A percentile compares a stretch with the other conserved stretches of the same genome.
Evolutionary conservation across 1,139 yeast species (phyloP).

Genomic region (Scheffersomyces stambukii): DNA sequence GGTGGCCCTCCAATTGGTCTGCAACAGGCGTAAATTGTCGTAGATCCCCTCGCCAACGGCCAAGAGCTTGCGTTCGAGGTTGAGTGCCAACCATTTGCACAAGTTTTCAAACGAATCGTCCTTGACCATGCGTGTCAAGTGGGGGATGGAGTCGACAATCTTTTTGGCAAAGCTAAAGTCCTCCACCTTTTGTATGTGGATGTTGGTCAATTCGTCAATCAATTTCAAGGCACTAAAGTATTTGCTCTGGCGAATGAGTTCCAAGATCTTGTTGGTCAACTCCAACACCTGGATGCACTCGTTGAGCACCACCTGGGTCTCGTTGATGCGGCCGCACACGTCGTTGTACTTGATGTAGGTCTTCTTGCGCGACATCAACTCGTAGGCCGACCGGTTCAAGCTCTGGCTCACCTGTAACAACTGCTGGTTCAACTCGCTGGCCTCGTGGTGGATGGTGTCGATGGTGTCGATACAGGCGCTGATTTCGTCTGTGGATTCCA

Average conservation of each 20-base stretch:
- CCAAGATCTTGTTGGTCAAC: slow-evolving; percentile 81
- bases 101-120: slow-evolving; percentile 75
- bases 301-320: slow-evolving; percentile 56
- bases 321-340: slow-evolving; percentile 56
- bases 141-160: slow-evolving; percentile 73
- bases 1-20: slow-evolving; percentile 51
- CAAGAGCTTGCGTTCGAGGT: slow-evolving; percentile 57
- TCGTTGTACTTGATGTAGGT: slow-evolving; percentile 53
- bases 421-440: slow-evolving; percentile 51
- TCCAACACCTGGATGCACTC: slow-evolving; percentile 81
- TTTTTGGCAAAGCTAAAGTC: slow-evolving; percentile 73
- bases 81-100: slow-evolving; percentile 64
- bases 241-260: slow-evolving; percentile 66
- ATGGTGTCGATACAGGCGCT: slow-evolving; percentile 53
- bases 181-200: slow-evolving; percentile 68
- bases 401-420: slow-evolving; percentile 48
- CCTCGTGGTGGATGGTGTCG: slow-evolving; percentile 49
- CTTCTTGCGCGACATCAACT: slow-evolving; percentile 57
- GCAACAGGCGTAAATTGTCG: slow-evolving; percentile 51
- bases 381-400: slow-evolving; percentile 60
- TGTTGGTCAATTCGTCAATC: slow-evolving; percentile 64
- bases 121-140: slow-evolving; percentile 67
- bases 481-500: slow-evolving; percentile 57
- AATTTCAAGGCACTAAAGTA: slow-evolving; percentile 86
- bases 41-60: slow-evolving; percentile 60